Evolutionary conservation across 805 yeast species (phyloP), one percentile per base, ranked within the genome.

Genomic region (Kodamaea sagamina): DNA sequence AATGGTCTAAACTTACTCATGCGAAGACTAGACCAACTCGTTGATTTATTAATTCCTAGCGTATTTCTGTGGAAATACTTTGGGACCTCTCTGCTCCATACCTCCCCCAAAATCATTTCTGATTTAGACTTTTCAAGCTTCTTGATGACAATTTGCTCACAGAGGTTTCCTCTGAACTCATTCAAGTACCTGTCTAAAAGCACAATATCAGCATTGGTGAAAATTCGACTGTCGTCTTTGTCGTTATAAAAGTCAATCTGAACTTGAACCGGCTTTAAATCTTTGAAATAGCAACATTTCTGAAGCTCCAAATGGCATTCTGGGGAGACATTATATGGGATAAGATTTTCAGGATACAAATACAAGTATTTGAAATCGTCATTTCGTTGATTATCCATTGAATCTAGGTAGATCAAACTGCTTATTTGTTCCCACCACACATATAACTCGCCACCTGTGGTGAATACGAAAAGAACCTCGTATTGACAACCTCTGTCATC

Each of bases 401-500:
- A 19, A n/a, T 29, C 34, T 24, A 44, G 19, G 32, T 57, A 51
- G 6, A 63, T 50, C 34, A 63, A 47, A 0, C 52, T 39, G 4
- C 37, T 28, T 9, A 66, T 46, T 19, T 44, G 36, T 17, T 40
- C 66, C 7, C 45, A 42, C 86, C 86, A 81, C 0, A 63, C 43
- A 0, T 44, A 32, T 32, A 50, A 53, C 45, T 79, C 85, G 2
- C 41, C 18, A 4, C 46, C 41, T 32, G 61, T 54, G 0, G 61
- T 47, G 10, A 67, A 59, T 3, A 70, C 41, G 7, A 75, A 52
- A 18, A 75, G 49, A 1, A 80, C 34, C 55, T 81, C 86, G 53
- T 64, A 73, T 1, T 72, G 57, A 29, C 62, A 59, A 41, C 52
- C 66, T 8, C 62, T 52, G 28, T 67, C 48, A 52, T 78, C 84